Evolutionary conservation across 441 rosid species (phyloP).

Genomic region (Erodium trifolium): DNA sequence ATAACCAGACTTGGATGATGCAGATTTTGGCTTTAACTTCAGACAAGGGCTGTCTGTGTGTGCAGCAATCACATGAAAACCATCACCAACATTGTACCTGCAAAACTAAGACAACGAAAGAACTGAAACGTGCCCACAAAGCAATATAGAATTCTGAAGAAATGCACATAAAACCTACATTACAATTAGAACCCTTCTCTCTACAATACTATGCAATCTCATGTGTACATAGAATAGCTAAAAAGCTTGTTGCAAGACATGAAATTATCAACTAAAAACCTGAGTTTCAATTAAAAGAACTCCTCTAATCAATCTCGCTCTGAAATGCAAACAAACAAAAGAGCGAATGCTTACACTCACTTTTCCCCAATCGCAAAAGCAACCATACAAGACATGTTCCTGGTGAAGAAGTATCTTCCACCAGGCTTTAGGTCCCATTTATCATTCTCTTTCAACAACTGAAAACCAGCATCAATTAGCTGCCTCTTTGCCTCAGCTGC

Average conservation of each 20-base stretch:
- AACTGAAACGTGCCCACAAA: neutral
- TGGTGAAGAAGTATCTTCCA: constrained; percentile 80
- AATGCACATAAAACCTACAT: neutral
- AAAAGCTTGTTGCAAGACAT: neutral
- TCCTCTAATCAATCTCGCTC: neutral
- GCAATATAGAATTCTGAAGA: neutral
- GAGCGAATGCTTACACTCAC: constrained; percentile 32
- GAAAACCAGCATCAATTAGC: constrained; percentile 62
- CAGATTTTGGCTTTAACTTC: constrained; percentile 82
- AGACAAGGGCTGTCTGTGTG: constrained; percentile 96
- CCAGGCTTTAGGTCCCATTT: constrained; percentile 89
- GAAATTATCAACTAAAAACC: neutral
- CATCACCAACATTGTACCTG: constrained; percentile 71
- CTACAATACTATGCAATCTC: neutral
- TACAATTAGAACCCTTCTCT: neutral
- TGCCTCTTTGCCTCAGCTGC: constrained; percentile 73
- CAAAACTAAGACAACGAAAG: constrained; percentile 24
- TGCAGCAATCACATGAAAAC: constrained; percentile 84
- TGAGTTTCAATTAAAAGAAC: neutral
- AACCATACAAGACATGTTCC: constrained; percentile 87
- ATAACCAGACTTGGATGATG: constrained; percentile 70
- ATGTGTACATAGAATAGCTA: neutral
- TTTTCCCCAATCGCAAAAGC: constrained; percentile 86
- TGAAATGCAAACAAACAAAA: neutral
- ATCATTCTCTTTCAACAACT: constrained; percentile 62